phyloP scores from a whole-genome alignment of 352 stramenopile species.

The Thalassiosira mediterranea region DNA sequence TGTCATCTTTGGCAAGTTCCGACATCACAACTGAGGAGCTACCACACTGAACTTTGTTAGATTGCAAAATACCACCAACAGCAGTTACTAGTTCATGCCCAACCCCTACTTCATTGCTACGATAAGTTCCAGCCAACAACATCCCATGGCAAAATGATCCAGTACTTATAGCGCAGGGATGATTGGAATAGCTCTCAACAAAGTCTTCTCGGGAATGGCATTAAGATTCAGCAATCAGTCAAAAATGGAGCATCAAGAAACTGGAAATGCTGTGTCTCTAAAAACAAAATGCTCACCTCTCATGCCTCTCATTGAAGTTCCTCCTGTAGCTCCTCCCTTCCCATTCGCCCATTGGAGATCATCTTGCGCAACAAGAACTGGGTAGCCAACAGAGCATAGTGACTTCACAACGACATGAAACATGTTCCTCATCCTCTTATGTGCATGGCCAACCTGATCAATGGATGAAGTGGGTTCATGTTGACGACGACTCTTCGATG shows the following conservation, averaged over 20 bases:
- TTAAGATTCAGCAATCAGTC: no score
- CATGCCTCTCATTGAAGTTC: neutral
- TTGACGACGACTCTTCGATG: neutral
- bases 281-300: no score
- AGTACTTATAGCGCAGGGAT: neutral
- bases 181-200: neutral
- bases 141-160: neutral
- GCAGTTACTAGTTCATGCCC: neutral
- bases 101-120: slow-evolving; percentile 20
- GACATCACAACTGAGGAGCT: slow-evolving; percentile 4
- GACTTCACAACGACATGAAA: slow-evolving; percentile 15
- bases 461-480: slow-evolving; percentile 8
- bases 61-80: neutral
- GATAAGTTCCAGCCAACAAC: slow-evolving; percentile 16
- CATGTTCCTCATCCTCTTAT: neutral
- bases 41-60: neutral
- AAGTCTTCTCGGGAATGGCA: no score
- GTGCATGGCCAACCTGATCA: slow-evolving; percentile 7
- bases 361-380: slow-evolving; percentile 12
- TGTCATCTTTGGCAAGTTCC: slow-evolving; percentile 25
- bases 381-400: neutral
- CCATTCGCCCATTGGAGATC: slow-evolving; percentile 24
- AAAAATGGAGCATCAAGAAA: no score
- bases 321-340: no score
- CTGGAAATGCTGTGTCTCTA: no score